phyloP scores from a whole-genome alignment of 129 eudicot genomes.

The Escallonia herrerae region DNA sequence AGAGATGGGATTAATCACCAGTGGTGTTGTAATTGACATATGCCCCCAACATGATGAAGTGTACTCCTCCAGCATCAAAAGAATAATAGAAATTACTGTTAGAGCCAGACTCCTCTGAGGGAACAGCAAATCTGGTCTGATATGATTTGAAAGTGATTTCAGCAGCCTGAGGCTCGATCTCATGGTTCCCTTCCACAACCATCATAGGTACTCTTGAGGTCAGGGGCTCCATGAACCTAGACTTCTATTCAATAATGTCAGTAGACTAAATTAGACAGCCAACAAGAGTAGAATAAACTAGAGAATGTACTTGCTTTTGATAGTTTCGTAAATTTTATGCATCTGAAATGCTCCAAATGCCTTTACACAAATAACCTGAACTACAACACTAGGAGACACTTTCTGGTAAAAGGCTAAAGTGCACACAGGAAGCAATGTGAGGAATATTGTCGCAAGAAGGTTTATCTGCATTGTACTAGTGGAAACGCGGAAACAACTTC shows the following conservation, averaged over 20 bases:
- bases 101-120: conserved; percentile 67
- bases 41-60: conserved; percentile 93
- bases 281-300: too few species aligned
- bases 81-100: conserved; percentile 74
- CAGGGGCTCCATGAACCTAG: conserved; percentile 87
- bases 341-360: too few species aligned
- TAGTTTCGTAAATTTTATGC: too few species aligned
- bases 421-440: too few species aligned
- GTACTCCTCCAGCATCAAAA: conserved; percentile 79
- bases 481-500: too few species aligned
- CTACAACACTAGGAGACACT: too few species aligned
- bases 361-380: too few species aligned
- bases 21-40: conserved; percentile 70
- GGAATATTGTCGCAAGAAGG: too few species aligned
- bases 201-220: conserved; percentile 85
- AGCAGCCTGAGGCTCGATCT: conserved; percentile 81
- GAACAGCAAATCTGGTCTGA: conserved; percentile 69
- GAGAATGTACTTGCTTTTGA: too few species aligned
- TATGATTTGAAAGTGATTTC: conserved; percentile 63
- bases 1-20: conserved; percentile 25
- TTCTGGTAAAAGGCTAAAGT: too few species aligned
- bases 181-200: conserved; percentile 93
- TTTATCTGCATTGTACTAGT: too few species aligned
- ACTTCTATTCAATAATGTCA: conserved; percentile 1
- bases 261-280: not conserved